Evolutionary conservation across 2,329 filamentous ascomycete species (phyloP), one percentile per base, ranked within the genome.

Genomic region (Whalleya microplaca): DNA sequence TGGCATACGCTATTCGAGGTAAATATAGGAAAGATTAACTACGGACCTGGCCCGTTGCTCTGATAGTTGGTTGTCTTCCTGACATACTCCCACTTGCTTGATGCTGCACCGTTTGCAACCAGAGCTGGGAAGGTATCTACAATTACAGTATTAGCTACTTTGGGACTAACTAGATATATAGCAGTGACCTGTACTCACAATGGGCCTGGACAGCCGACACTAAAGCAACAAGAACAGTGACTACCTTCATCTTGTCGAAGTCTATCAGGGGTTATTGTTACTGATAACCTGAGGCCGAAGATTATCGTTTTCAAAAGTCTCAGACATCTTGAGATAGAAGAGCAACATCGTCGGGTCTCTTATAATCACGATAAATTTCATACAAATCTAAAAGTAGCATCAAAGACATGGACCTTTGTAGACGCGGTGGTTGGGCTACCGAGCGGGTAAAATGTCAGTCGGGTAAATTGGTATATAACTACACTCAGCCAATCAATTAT

Each of bases 1-100:
- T 12, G 10, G 14, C 32, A 37, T 16, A 12, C 32, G 14, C 10
- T 49, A 21, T 46, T 21, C 9, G 20, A 46, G 4, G 40, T 23
- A 32, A 3, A 1, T 41, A 16, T 23, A 37, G 19, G 14, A 8
- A 14, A 20, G 12, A 18, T 41, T 12, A n/a, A 41, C 5, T 40
- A 61, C 64, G 8, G 27, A 68, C 66, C 66, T 56, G 78, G 78
- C 1, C 74, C 76, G 61, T 81, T 81, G 67, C 69, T 73, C 66
- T 82, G 77, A 67, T 73, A 81, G 69, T 81, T 81, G 46, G 76
- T 73, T 9, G 79, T 80, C 63, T 76, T 76, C 21, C 79, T 73
- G 45, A 81, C 75, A 42, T 76, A 73, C 45, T 75, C 73, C 80
- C 80, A 82, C 65, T 80, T 77, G 44, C 51, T 59, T 0, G 73